Conservation (phyloP, 2,329 filamentous ascomycete species). For the Fusarium abutilonis region DNA sequence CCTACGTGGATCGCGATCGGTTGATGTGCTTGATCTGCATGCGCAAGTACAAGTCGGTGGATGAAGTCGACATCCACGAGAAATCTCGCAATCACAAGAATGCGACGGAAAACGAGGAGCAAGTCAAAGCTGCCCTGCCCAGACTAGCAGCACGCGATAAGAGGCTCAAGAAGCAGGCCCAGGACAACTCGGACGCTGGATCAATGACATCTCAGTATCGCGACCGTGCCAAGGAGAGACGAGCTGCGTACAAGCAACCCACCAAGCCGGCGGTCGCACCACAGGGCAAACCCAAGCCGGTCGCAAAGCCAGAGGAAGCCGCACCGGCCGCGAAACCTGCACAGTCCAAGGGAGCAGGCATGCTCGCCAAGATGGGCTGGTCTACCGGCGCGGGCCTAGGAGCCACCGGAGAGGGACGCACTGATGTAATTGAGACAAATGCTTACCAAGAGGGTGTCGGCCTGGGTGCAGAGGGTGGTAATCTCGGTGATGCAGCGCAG, state of each 20-base stretch:
- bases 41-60: constrained; percentile 57
- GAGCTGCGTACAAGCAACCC: constrained; percentile 69
- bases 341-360: constrained; percentile 70
- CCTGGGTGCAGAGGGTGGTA: constrained; percentile 74
- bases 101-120: constrained; percentile 53
- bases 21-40: constrained; percentile 59
- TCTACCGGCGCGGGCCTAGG: constrained; percentile 71
- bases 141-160: constrained; percentile 54
- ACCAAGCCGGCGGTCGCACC: constrained; percentile 57
- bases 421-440: constrained; percentile 70
- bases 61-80: constrained; percentile 56
- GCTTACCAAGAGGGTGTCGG: constrained; percentile 75
- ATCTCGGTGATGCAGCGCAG: constrained; percentile 72
- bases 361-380: constrained; percentile 80
- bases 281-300: constrained; percentile 51
- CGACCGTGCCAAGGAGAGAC: constrained; percentile 74
- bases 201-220: constrained; percentile 59
- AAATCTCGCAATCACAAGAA: constrained; percentile 55
- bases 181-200: constrained; percentile 38
- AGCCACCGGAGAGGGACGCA: constrained; percentile 69
- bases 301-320: constrained; percentile 34
- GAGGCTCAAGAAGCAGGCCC: constrained; percentile 47
- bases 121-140: constrained; percentile 60
- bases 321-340: constrained; percentile 45
- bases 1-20: constrained; percentile 67